Evolutionary conservation across 805 yeast genomes (phyloP).

Genomic region (Saturnispora mendoncae): DNA sequence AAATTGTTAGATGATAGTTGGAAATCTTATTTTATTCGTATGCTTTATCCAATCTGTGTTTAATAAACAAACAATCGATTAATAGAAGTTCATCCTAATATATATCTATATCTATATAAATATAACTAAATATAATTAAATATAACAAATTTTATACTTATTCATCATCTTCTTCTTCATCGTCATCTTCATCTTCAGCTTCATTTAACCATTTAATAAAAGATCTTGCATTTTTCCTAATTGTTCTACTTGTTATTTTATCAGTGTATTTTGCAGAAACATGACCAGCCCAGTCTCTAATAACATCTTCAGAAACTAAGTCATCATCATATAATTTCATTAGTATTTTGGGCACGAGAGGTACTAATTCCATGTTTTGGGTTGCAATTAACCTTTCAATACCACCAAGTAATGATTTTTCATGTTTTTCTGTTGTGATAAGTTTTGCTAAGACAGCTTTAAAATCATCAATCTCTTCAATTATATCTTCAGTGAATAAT

Average conservation of each 20-base stretch:
- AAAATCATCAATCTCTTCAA: slow-evolving; percentile 65
- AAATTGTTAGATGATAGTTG: slow-evolving; percentile 1
- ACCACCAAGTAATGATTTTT: slow-evolving; percentile 90
- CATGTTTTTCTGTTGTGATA: slow-evolving; percentile 58
- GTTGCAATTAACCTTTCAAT: slow-evolving; percentile 87
- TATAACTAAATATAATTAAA: too few species aligned
- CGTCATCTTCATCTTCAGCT: slow-evolving; percentile 78
- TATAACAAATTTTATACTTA: too few species aligned
- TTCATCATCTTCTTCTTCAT: slow-evolving; percentile 39
- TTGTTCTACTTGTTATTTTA: slow-evolving; percentile 85
- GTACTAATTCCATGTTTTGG: slow-evolving; percentile 60
- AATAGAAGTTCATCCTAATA: background rate
- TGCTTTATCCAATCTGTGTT: slow-evolving; percentile 7
- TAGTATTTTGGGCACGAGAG: slow-evolving; percentile 71
- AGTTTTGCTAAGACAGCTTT: slow-evolving; percentile 76
- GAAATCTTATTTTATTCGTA: slow-evolving; percentile 3
- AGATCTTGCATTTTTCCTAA: slow-evolving; percentile 93
- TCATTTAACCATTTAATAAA: slow-evolving; percentile 90
- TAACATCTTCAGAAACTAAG: slow-evolving; percentile 72
- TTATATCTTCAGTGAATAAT: slow-evolving; percentile 70
- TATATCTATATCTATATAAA: background rate
- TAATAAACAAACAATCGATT: too few species aligned
- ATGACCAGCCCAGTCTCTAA: slow-evolving; percentile 79
- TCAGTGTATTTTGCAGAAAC: slow-evolving; percentile 90
- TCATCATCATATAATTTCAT: slow-evolving; percentile 78